Evolutionary conservation across 169 alveolate species (phyloP).

Genomic region (Amoebophrya sp.): DNA sequence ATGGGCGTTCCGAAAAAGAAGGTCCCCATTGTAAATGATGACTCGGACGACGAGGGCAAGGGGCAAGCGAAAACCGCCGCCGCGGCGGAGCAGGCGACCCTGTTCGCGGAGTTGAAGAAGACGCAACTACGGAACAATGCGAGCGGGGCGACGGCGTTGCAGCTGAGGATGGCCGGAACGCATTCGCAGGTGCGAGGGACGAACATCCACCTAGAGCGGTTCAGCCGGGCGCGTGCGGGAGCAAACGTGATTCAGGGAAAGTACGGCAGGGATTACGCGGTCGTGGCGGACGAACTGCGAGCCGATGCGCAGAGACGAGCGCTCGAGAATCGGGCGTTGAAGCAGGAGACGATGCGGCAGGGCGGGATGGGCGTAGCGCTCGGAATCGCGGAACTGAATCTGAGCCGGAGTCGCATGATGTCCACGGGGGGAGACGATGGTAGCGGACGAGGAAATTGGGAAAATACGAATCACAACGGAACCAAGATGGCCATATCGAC

Average conservation of each 20-base stretch:
- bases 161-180: background rate
- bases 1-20: too few species aligned
- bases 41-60: too few species aligned
- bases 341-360: background rate
- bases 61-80: too few species aligned
- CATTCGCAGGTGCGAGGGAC: background rate
- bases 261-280: background rate
- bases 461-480: too few species aligned
- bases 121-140: background rate
- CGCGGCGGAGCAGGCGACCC: background rate
- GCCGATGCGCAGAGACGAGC: background rate
- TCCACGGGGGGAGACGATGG: too few species aligned
- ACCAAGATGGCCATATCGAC: too few species aligned
- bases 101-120: background rate
- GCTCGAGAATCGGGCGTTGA: background rate
- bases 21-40: too few species aligned
- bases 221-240: background rate
- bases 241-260: background rate
- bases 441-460: too few species aligned
- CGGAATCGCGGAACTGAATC: background rate
- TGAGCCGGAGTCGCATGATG: too few species aligned
- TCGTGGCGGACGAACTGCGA: background rate
- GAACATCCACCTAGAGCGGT: background rate
- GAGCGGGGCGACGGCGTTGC: background rate
- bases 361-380: background rate